Base-by-base conservation (phyloP, 345 rosid genomes). In the Alliaria petiolata region DNA sequence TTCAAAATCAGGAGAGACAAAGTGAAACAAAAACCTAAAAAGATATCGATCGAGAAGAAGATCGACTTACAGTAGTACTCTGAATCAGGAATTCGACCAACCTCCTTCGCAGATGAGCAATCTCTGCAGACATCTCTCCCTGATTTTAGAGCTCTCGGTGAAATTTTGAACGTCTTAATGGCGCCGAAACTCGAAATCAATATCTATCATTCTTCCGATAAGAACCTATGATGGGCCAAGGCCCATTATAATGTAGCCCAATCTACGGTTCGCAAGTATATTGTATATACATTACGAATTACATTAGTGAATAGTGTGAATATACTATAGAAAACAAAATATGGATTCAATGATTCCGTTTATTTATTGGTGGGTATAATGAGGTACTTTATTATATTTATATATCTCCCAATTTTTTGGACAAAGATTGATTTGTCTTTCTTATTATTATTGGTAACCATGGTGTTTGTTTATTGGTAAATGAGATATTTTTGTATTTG, bases 61-160 rank as follows among this genome's bases (percentile, higher is more conserved):
- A 60, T 34, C 3, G 22, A 16, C 64, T 68, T 51, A 75, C 79
- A 17, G 57, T 3, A 2, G 58, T 16, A 1, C 59, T 68, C 0
- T 75, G 35, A 13, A 75, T 67, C 42, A 52, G 2, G 26, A 75
- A 75, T 17, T 34, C 64, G 62, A 75, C 11, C 43, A 75, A 33
- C 44, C 74, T 75, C 57, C 74, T 22, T 60, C 69, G 63, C 5
- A 52, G 49, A 43, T 60, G 49, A 67, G 14, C 56, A 26, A 60
- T 67, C 62, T 74, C 78, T 59, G 62, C 50, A 51, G 56, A 59
- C 73, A 54, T 74, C 51, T 55, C 75, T 4, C 22, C 19, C 28
- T 11, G 55, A 53, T 20, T 53, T 62, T 63, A 5, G 69, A 53
- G 70, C 65, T 66, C 54, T 42, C 67, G 14, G 38, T 74, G 46